Evolutionary conservation across 805 yeast genomes (phyloP).

Genomic region (Wickerhamomyces rabaulensis): DNA sequence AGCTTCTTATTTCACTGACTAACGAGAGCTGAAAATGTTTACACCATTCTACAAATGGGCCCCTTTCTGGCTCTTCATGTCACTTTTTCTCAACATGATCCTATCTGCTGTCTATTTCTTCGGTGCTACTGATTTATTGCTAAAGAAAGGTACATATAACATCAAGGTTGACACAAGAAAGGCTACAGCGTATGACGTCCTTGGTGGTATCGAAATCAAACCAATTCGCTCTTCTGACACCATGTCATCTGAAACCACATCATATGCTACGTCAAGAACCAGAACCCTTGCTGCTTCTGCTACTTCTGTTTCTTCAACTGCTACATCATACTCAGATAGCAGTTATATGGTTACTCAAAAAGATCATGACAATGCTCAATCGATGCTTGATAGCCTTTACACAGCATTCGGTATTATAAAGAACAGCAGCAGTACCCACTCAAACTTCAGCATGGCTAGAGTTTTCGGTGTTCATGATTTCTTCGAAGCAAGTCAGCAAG

Average conservation of each 20-base stretch:
- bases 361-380: neutral
- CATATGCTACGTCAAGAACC: neutral
- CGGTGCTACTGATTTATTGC: neutral
- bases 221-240: neutral
- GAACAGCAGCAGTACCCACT: neutral
- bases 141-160: conserved; percentile 4
- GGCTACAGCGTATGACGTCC: conserved; percentile 5
- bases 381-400: neutral
- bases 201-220: conserved; percentile 3
- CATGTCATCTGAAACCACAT: neutral
- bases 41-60: neutral
- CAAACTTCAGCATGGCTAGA: conserved; percentile 5
- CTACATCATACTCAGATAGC: neutral
- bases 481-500: conserved; percentile 1
- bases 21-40: no score
- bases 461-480: conserved; percentile 5
- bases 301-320: neutral
- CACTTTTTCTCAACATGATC: neutral
- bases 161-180: conserved; percentile 7
- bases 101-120: conserved; percentile 1
- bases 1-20: neutral
- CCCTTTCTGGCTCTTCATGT: neutral
- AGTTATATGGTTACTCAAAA: neutral
- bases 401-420: neutral
- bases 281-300: neutral